phyloP scores from a whole-genome alignment of 805 yeast species.

The Blastobotrys terrestris region DNA sequence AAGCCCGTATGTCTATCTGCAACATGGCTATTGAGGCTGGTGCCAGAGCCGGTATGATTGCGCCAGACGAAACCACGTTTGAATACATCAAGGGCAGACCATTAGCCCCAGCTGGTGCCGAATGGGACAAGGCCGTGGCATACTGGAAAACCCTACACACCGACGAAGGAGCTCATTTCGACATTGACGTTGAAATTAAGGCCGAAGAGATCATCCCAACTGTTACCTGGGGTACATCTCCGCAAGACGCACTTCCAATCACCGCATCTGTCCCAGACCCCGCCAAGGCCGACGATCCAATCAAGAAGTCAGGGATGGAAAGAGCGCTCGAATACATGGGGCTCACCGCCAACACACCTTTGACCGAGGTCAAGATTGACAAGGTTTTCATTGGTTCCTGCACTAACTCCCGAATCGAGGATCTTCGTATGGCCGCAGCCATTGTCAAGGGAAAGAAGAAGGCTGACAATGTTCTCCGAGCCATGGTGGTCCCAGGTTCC shows the following conservation, averaged over 20 bases:
- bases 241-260: constrained; percentile 96
- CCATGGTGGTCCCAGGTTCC: constrained; percentile 95
- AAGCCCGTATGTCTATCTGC: constrained; percentile 98
- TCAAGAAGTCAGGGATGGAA: constrained; percentile 75
- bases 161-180: constrained; percentile 88
- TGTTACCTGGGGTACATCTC: constrained; percentile 99
- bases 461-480: constrained; percentile 74
- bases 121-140: constrained; percentile 89
- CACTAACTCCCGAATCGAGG: constrained; percentile 96
- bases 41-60: constrained; percentile 99
- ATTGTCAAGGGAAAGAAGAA: constrained; percentile 86
- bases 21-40: constrained; percentile 99
- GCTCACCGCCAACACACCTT: constrained; percentile 71
- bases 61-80: constrained; percentile 86
- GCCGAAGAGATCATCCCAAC: constrained; percentile 90
- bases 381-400: constrained; percentile 97
- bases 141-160: constrained; percentile 88
- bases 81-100: constrained; percentile 91
- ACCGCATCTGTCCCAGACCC: constrained; percentile 92
- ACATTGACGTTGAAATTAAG: constrained; percentile 70
- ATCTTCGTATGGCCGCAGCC: constrained; percentile 88
- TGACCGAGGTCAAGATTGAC: constrained; percentile 70
- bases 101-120: constrained; percentile 85
- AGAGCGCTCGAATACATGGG: constrained; percentile 94
- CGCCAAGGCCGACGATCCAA: constrained; percentile 50